These are phyloP conservation scores for Metschnikowia noctiluminum DNA, from an alignment of 805 yeast genomes.

Conservation along the genomic window DNA sequence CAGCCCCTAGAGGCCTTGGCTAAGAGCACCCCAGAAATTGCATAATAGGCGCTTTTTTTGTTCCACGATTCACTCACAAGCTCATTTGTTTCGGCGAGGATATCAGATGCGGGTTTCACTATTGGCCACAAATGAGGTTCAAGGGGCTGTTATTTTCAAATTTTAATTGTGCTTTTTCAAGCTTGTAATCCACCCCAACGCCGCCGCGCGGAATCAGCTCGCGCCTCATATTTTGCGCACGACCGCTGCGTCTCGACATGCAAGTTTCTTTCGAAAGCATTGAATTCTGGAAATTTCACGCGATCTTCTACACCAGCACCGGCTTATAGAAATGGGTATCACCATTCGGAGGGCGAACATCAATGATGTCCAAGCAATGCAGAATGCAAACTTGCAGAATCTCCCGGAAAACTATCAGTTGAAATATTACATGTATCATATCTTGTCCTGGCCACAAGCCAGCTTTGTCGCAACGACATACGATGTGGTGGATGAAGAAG, in stretches of 20 bases:
- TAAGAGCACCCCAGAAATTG: too few species aligned
- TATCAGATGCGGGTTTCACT: too few species aligned
- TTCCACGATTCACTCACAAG: too few species aligned
- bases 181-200: too few species aligned
- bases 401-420: conserved; percentile 92
- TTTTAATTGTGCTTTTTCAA: too few species aligned
- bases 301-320: not conserved
- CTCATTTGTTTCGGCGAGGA: too few species aligned
- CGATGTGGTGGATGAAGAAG: conserved; percentile 34
- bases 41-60: too few species aligned
- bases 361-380: conserved; percentile 89
- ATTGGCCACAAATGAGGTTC: too few species aligned
- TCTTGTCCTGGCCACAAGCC: conserved; percentile 96
- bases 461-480: conserved; percentile 91
- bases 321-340: conserved; percentile 56
- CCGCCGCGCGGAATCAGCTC: not conserved
- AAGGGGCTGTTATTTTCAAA: too few species aligned
- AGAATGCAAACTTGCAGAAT: conserved; percentile 86
- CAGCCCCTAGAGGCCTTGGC: too few species aligned
- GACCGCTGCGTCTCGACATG: conserved; percentile 1
- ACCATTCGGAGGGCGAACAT: conserved; percentile 86
- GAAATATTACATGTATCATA: conserved; percentile 91
- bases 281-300: not conserved
- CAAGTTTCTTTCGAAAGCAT: not conserved
- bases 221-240: conserved; percentile 2